Evolutionary conservation across 805 yeast species (phyloP).

Genomic region (Lipomyces spencermartinsiae): DNA sequence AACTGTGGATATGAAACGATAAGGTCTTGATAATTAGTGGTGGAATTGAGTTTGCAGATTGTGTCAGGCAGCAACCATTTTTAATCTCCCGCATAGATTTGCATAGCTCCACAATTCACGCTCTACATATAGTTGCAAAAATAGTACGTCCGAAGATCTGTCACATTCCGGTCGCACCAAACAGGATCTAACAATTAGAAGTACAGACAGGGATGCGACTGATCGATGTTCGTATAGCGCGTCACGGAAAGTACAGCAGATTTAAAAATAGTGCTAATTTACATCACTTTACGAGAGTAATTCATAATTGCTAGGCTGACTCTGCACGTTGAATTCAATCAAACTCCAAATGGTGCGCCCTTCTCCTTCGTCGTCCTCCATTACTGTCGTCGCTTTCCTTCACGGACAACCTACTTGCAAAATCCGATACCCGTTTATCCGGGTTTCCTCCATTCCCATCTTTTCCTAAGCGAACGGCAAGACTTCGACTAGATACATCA

Average conservation of each 20-base stretch:
- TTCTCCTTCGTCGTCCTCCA: slow-evolving; percentile 18
- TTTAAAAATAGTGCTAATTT: background rate
- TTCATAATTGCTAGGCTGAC: background rate
- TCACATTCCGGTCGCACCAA: too few relatives aligned
- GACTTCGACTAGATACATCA: slow-evolving; percentile 1
- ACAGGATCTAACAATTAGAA: too few relatives aligned
- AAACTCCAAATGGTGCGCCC: slow-evolving; percentile 32
- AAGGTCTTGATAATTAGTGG: too few relatives aligned
- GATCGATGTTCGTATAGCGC: background rate
- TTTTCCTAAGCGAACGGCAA: slow-evolving; percentile 4
- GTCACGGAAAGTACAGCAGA: background rate
- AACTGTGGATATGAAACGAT: too few relatives aligned
- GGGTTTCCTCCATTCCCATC: background rate
- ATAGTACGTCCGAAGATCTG: too few relatives aligned
- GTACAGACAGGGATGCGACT: background rate
- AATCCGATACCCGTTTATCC: background rate
- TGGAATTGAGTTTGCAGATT: too few relatives aligned
- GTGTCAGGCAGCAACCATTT: too few relatives aligned
- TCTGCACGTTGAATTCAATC: background rate
- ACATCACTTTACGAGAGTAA: background rate
- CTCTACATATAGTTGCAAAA: too few relatives aligned
- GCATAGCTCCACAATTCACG: too few relatives aligned
- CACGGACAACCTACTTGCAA: slow-evolving; percentile 12
- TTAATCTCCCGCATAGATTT: too few relatives aligned
- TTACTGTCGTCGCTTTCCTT: slow-evolving; percentile 9